phyloP scores from a whole-genome alignment of 805 yeast species.

The Candida suzukii region DNA sequence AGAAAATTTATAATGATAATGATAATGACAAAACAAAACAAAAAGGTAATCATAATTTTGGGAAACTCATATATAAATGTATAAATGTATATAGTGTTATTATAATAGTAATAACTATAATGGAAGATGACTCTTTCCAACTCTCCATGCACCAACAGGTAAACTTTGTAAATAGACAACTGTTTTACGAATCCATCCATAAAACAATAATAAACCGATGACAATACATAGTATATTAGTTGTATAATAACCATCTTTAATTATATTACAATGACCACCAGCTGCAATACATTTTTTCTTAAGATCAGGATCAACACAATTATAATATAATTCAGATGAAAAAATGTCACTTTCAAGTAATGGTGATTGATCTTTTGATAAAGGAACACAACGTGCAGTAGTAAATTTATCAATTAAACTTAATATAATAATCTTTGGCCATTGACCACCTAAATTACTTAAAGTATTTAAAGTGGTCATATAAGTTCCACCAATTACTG shows the following conservation, averaged over 20 bases:
- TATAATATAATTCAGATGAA: conserved; percentile 16
- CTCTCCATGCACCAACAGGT: conserved; percentile 76
- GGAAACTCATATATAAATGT: too few relatives aligned
- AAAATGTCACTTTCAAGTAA: conserved; percentile 15
- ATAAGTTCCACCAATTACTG: conserved; percentile 93
- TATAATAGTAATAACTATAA: conserved; percentile 19
- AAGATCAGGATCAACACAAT: conserved; percentile 22
- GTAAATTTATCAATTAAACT: conserved; percentile 78
- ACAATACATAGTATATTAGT: conserved; percentile 68
- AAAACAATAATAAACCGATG: conserved; percentile 59
- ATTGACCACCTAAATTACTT: conserved; percentile 91
- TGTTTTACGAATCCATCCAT: conserved; percentile 57
- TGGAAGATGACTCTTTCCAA: conserved; percentile 27
- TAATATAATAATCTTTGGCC: conserved; percentile 87
- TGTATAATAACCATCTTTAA: conserved; percentile 77
- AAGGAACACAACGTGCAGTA: conserved; percentile 46
- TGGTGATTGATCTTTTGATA: conserved; percentile 1
- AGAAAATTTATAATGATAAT: too few relatives aligned
- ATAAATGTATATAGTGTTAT: too few relatives aligned
- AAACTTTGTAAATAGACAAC: conserved; percentile 60
- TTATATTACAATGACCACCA: conserved; percentile 49
- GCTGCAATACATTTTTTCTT: conserved; percentile 43
- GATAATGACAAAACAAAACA: too few relatives aligned
- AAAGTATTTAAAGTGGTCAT: conserved; percentile 94
- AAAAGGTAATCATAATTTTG: too few relatives aligned